Evolutionary conservation across 352 stramenopile species (phyloP), one percentile per base, ranked within the genome.

Genomic region (Pythium dissotocum): DNA sequence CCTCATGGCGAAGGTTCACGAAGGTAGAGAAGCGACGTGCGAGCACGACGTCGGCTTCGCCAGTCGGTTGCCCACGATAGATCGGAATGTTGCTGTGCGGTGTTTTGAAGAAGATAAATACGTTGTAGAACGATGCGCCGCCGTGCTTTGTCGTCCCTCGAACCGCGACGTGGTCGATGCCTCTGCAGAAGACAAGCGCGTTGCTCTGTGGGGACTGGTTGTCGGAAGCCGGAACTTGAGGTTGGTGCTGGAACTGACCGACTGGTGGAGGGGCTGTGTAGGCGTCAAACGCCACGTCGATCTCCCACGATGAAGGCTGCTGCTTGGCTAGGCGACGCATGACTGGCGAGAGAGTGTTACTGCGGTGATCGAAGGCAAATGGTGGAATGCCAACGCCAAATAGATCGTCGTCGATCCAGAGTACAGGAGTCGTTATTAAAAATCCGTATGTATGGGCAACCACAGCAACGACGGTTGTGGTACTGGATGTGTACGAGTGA

Each of bases 111-210:
- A 82, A 88, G 46, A 90, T 65, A 51, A 82, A 69, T 48, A 90
- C 59, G 10, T 80, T 65, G 56, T 87, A 90, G 63, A 84, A 52
- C n/a, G 76, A 24, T 51, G 42, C 66, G 58, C 83, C 82, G 4
- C 88, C 77, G 5, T 74, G 72, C 63, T 79, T 76, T 16, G 83
- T 62, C 12, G 80, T 65, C 30, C 77, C 71, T 40, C 74, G 77
- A 58, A 90, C 82, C 48, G 75, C 69, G n/a, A 88, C 67, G 44
- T 55, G 69, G 62, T 87, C 79, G 33, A 90, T 84, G 26, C 76
- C 70, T 28, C 70, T 72, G 9, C 85, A 72, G 49, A 83, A 83
- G 9, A 76, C 26, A 30, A 70, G 12, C 0, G 54, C 63, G 10
- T 33, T 48, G 9, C 54, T 26, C 0, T 40, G 61, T 33, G 36